Evolutionary conservation across 2,329 filamentous ascomycete species (phyloP).

Genomic region (Ophiostoma triangulosporum): DNA sequence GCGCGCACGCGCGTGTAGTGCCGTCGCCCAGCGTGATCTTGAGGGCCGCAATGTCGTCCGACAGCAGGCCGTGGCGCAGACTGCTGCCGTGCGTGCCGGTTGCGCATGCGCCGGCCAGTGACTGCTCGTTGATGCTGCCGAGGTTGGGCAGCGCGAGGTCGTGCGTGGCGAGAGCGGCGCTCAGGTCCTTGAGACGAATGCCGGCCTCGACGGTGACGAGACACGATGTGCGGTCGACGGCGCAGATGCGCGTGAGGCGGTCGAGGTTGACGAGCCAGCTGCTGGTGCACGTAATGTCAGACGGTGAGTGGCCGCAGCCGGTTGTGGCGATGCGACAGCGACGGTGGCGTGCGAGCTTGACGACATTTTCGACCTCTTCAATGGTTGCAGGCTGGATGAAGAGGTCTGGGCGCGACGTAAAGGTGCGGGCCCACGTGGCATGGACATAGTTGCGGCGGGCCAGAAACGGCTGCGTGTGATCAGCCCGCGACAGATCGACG

Average conservation of each 20-base stretch:
- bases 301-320: conserved; percentile 88
- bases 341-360: conserved; percentile 68
- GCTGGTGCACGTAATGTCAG: conserved; percentile 80
- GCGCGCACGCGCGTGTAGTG: conserved; percentile 43
- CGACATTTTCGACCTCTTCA: conserved; percentile 68
- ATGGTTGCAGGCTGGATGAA: conserved; percentile 75
- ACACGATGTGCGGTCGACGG: conserved; percentile 48
- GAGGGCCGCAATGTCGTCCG: conserved; percentile 60
- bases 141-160: conserved; percentile 82
- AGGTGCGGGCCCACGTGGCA: conserved; percentile 90
- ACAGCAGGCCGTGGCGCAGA: conserved; percentile 69
- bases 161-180: conserved; percentile 56
- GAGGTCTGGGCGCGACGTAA: conserved; percentile 76
- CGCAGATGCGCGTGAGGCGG: conserved; percentile 58
- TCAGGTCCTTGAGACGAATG: conserved; percentile 65
- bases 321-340: conserved; percentile 71
- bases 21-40: conserved; percentile 76
- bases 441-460: conserved; percentile 61
- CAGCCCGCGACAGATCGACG: conserved; percentile 8
- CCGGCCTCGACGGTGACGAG: conserved; percentile 74
- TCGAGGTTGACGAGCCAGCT: conserved; percentile 94
- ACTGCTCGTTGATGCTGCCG: conserved; percentile 91
- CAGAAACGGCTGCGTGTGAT: conserved; percentile 52
- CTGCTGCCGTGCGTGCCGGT: conserved; percentile 92
- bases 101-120: conserved; percentile 78